A percentile compares a stretch with the other conserved stretches of the same genome.
Evolutionary conservation across 352 stramenopile species (phyloP).

Genomic region (Phytophthora pluvialis): DNA sequence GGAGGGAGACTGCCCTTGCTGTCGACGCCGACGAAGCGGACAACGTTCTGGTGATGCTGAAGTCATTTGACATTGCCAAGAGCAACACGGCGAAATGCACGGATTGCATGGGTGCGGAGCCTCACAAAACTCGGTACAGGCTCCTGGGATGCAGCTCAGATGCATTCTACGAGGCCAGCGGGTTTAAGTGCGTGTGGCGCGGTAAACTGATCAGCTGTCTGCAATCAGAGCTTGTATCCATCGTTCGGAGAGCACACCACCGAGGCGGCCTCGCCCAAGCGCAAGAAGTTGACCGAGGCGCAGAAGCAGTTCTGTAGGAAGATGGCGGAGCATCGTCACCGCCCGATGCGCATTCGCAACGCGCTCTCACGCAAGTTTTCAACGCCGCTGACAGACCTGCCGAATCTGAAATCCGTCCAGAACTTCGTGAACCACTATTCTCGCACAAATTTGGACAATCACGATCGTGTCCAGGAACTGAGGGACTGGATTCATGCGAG

Average conservation of each 20-base stretch:
- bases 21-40: not conserved
- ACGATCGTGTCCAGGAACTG: slow-evolving; percentile 8
- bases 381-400: not conserved
- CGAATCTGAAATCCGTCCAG: not conserved
- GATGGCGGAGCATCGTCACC: not conserved
- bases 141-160: not conserved
- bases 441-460: not conserved
- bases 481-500: not conserved
- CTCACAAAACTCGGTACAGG: not conserved
- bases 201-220: not conserved
- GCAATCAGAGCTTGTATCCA: not conserved
- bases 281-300: not conserved
- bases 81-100: not conserved
- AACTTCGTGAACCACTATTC: slow-evolving; percentile 16
- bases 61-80: not conserved
- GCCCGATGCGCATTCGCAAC: not conserved
- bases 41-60: not conserved
- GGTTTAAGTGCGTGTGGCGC: not conserved
- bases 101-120: not conserved
- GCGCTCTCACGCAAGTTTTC: slow-evolving; percentile 6
- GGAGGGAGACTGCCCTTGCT: not conserved
- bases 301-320: slow-evolving; percentile 10
- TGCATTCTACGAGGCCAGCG: not conserved
- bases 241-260: not conserved
- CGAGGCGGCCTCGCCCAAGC: not conserved